These are phyloP conservation scores for Piper longum DNA, from an alignment of 164 flowering plant genomes.

Conservation along the genomic window DNA sequence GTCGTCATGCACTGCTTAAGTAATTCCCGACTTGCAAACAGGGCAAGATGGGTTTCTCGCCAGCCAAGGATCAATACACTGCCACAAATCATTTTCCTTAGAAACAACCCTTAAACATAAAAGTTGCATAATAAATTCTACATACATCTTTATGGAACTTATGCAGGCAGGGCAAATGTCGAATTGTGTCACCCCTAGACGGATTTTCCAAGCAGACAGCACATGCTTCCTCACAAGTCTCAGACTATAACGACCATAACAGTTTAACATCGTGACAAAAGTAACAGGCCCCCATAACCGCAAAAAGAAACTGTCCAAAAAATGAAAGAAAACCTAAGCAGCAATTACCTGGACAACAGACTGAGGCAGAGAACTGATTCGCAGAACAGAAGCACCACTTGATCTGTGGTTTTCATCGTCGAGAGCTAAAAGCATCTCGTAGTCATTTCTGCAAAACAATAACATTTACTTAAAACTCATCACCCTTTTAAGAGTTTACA, in stretches of 20 bases:
- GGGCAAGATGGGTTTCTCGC: conserved; percentile 73
- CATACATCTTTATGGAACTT: conserved; percentile 92
- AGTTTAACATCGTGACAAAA: neutral
- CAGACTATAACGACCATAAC: conserved; percentile 26
- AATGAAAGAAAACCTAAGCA: neutral
- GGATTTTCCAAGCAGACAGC: conserved; percentile 86
- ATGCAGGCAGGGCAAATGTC: conserved; percentile 95
- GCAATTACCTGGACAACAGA: conserved; percentile 59
- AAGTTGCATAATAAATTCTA: neutral
- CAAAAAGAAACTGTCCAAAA: neutral
- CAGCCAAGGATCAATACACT: conserved; percentile 98
- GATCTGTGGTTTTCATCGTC: conserved; percentile 62
- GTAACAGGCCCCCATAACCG: neutral
- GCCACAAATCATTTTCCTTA: conserved; percentile 11
- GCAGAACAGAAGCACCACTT: conserved; percentile 52
- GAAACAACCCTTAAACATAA: neutral
- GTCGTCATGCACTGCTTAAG: conserved; percentile 11
- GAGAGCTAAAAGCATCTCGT: conserved; percentile 84
- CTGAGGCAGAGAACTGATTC: conserved; percentile 64
- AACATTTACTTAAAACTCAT: neutral
- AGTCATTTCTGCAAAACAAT: conserved; percentile 54
- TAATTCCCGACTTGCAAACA: conserved; percentile 71
- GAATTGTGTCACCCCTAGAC: conserved; percentile 56
- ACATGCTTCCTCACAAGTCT: conserved; percentile 57
- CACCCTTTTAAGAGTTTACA: no score